These are phyloP conservation scores for Aspergillus oerlinghausenensis DNA, from an alignment of 2,329 filamentous ascomycete species.

Conservation along the genomic window DNA sequence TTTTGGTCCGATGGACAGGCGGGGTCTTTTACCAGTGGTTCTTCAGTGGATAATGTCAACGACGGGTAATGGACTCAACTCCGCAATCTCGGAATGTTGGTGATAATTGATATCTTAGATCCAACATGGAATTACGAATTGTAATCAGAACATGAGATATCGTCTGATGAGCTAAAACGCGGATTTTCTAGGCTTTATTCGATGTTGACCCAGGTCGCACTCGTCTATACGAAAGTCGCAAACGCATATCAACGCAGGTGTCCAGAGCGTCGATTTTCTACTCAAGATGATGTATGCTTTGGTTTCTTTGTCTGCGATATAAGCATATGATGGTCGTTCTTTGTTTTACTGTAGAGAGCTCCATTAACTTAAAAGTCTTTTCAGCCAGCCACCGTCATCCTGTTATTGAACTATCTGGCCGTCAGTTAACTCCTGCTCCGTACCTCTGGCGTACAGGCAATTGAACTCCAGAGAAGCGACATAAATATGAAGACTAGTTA, in stretches of 20 bases:
- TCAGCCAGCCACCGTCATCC: not conserved
- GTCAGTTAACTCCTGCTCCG: not conserved
- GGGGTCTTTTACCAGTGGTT: not conserved
- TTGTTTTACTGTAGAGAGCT: not conserved
- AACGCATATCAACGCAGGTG: too few relatives aligned
- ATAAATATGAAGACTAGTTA: not conserved
- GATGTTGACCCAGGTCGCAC: not conserved
- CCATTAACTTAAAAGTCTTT: not conserved
- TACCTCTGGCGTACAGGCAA: not conserved
- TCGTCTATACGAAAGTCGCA: too few relatives aligned
- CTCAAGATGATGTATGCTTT: not conserved
- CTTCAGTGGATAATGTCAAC: not conserved
- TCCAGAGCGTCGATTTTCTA: not conserved
- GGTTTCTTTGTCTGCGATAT: not conserved
- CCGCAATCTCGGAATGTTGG: not conserved
- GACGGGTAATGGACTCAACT: not conserved
- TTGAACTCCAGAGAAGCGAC: not conserved
- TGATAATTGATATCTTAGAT: not conserved
- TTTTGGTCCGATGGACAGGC: not conserved
- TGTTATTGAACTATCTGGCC: not conserved
- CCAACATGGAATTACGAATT: not conserved
- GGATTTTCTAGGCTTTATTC: not conserved
- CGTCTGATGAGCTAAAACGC: not conserved
- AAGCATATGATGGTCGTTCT: not conserved
- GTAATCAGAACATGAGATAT: not conserved